phyloP scores from a whole-genome alignment of 495 filamentous ascomycete species.

The Chlorociboria aeruginascens region DNA sequence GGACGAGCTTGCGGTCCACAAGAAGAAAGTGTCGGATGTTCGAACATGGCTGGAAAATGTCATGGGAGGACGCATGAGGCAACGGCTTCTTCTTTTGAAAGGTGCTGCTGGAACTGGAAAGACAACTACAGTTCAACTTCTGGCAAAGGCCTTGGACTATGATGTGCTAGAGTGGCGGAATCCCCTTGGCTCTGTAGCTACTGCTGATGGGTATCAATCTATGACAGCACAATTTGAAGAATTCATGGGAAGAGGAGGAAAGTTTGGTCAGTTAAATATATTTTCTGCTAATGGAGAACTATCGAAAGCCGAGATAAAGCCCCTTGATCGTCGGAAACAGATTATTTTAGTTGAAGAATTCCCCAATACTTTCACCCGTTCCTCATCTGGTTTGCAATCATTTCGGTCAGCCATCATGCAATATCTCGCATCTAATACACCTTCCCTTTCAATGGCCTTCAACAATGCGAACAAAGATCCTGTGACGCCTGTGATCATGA shows the following conservation, averaged over 20 bases:
- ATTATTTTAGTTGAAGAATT: conserved; percentile 91
- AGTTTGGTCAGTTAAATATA: conserved; percentile 65
- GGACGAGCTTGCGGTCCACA: conserved; percentile 85
- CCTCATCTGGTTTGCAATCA: conserved; percentile 50
- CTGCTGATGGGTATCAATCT: conserved; percentile 47
- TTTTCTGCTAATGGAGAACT: conserved; percentile 23
- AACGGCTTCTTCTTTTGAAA: conserved; percentile 72
- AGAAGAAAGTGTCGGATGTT: conserved; percentile 83
- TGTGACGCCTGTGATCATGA: conserved; percentile 68
- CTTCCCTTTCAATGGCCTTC: conserved; percentile 23
- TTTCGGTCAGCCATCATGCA: conserved; percentile 67
- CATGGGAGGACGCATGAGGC: conserved; percentile 45
- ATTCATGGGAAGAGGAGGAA: conserved; percentile 67
- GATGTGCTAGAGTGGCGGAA: conserved; percentile 87
- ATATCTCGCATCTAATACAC: conserved; percentile 53
- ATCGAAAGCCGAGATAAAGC: conserved; percentile 22
- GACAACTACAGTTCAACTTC: conserved; percentile 67
- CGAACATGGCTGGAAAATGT: conserved; percentile 67
- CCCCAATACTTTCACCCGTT: conserved; percentile 65
- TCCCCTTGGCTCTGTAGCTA: conserved; percentile 48
- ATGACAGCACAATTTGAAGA: conserved; percentile 75
- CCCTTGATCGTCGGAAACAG: conserved; percentile 26
- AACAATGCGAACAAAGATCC: conserved; percentile 16
- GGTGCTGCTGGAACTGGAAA: conserved; percentile 92
- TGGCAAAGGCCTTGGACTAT: conserved; percentile 59